Conservation (phyloP, 768 basidiomycete species). For the Phanerochaete sordida region DNA sequence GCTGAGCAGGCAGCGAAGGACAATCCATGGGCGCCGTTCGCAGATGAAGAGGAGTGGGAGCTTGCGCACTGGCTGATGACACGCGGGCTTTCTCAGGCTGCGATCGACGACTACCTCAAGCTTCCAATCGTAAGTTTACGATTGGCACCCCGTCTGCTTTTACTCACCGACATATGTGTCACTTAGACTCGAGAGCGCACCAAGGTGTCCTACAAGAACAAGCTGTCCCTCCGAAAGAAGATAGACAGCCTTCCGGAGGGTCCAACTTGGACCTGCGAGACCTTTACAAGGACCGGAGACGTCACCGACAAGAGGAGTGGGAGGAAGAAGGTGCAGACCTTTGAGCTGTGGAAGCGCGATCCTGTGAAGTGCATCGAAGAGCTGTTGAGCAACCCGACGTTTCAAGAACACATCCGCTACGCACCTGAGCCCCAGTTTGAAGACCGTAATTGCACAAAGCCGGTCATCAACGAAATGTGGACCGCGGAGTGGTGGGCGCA, state of each 20-base stretch:
- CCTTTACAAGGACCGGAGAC: constrained; percentile 12
- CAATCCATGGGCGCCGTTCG: constrained; percentile 17
- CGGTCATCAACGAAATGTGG: constrained; percentile 38
- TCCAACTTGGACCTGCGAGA: constrained; percentile 16
- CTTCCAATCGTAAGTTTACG: constrained; percentile 13
- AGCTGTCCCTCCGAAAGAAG: constrained; percentile 16
- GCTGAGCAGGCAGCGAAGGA: neutral
- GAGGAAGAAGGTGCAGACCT: constrained; percentile 16
- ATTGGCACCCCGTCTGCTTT: too few species aligned
- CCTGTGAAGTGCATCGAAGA: constrained; percentile 33
- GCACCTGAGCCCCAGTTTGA: constrained; percentile 34
- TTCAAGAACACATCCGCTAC: constrained; percentile 25
- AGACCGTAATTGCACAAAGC: constrained; percentile 19
- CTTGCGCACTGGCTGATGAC: neutral
- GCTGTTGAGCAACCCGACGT: constrained; percentile 32
- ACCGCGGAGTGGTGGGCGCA: constrained; percentile 50
- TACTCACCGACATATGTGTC: neutral
- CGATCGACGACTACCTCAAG: constrained; percentile 6
- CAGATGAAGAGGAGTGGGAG: constrained; percentile 4
- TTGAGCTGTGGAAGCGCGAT: constrained; percentile 32
- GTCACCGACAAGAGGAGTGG: constrained; percentile 11
- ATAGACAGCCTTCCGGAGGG: constrained; percentile 17
- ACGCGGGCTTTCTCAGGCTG: neutral
- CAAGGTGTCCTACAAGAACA: constrained; percentile 18
- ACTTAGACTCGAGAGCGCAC: constrained; percentile 8